A percentile compares a stretch with the other conserved stretches of the same genome.
These are phyloP conservation scores for Daedalea quercina DNA, from an alignment of 768 basidiomycete species.

Conservation along the genomic window DNA sequence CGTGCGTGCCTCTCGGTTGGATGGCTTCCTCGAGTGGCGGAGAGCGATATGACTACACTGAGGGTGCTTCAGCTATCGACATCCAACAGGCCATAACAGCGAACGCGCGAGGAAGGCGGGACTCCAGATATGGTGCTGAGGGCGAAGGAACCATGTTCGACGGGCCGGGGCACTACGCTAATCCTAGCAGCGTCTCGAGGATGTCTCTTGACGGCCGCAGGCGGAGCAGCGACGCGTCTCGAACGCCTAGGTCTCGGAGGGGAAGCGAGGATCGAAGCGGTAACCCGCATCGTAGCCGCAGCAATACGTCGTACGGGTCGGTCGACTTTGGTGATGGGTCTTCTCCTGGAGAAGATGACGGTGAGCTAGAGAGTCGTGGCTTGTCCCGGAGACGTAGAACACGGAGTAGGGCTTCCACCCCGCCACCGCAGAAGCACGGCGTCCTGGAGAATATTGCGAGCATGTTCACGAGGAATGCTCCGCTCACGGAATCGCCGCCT, in stretches of 20 bases:
- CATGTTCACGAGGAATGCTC: constrained; percentile 50
- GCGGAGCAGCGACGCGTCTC: constrained; percentile 51
- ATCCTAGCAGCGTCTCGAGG: constrained; percentile 74
- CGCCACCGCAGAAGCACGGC: constrained; percentile 26
- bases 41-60: constrained; percentile 63
- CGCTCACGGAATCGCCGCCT: constrained; percentile 28
- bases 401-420: constrained; percentile 16
- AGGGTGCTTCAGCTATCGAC: constrained; percentile 74
- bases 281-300: constrained; percentile 9
- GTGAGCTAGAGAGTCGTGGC: constrained; percentile 21
- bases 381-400: constrained; percentile 6
- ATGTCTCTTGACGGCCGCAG: constrained; percentile 63
- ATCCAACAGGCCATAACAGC: constrained; percentile 56
- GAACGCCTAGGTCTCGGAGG: constrained; percentile 47
- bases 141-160: constrained; percentile 69
- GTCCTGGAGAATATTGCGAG: constrained; percentile 63
- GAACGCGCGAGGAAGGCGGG: constrained; percentile 46
- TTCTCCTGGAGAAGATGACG: constrained; percentile 17
- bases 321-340: background rate
- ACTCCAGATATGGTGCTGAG: constrained; percentile 63
- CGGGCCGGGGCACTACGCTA: constrained; percentile 54
- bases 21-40: background rate
- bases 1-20: background rate
- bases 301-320: constrained; percentile 9
- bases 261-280: constrained; percentile 24